Evolutionary conservation across 2,329 filamentous ascomycete genomes (phyloP), one percentile per base, ranked within the genome.

Genomic region (Trichoderma polysporum): DNA sequence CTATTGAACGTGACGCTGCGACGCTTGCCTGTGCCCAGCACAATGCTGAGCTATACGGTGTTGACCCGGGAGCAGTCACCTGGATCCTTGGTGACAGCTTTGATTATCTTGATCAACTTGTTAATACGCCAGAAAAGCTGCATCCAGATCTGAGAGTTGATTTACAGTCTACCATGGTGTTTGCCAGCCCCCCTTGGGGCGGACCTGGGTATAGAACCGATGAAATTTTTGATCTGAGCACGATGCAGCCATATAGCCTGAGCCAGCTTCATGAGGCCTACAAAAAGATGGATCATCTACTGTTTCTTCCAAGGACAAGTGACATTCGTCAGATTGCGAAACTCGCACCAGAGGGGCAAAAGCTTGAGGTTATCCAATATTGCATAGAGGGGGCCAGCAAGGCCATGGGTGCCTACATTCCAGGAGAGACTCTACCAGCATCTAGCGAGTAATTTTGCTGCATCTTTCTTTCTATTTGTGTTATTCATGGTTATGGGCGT

Each of bases 81-180:
- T 99, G 93, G 90, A 85, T 97, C 41, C 83, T 91, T 64, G 94
- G 90, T 4, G 94, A 98, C 79, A 95, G 91, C 76, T 96, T 99
- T 74, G 85, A 91, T 39, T 88, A 89, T 56, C 78, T 97, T 27
- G 78, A 83, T n/a, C 74, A 78, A 31, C 74, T 84, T 7, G 70
- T 78, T 50, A 75, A 79, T 58, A 71, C 72, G 5, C 75, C 81
- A 1, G 73, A 76, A 50, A 69, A 71, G n/a, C 72, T 83, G 3
- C 76, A 80, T 9, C 74, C 77, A 5, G 74, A 78, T 10, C 69
- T 86, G 41, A 77, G 76, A 37, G 71, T 83, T n/a, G 78, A 84
- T 69, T 67, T 79, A 1, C 70, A 74, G 2, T 73, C 74, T 2
- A 82, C 85, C 0, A 79, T 83, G 5, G 56, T 88, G 9, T 88